phyloP scores from a whole-genome alignment of 1,139 yeast species.

The Suhomyces anneliseae region DNA sequence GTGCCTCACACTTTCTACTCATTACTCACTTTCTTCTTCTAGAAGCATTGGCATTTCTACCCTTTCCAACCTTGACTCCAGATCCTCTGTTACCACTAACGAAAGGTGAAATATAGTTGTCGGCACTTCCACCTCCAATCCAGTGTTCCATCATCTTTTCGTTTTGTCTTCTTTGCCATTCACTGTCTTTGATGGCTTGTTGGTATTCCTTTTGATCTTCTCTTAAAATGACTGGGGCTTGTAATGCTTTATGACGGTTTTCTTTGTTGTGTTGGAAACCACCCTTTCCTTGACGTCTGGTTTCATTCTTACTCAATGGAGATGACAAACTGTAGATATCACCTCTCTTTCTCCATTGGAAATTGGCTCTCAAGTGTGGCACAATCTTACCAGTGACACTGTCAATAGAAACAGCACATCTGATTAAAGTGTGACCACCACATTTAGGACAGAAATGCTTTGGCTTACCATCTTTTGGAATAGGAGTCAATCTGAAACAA shows the following conservation, averaged over 20 bases:
- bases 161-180: slow-evolving; percentile 83
- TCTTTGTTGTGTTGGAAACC: slow-evolving; percentile 70
- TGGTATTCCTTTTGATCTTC: slow-evolving; percentile 95
- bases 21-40: slow-evolving; percentile 33
- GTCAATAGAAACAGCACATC: slow-evolving; percentile 89
- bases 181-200: slow-evolving; percentile 81
- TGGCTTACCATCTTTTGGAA: slow-evolving; percentile 73
- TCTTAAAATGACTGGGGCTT: slow-evolving; percentile 61
- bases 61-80: slow-evolving; percentile 79
- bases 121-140: slow-evolving; percentile 95
- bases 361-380: slow-evolving; percentile 88
- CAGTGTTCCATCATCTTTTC: slow-evolving; percentile 84
- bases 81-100: slow-evolving; percentile 61
- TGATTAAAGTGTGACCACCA: slow-evolving; percentile 85
- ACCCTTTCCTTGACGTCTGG: slow-evolving; percentile 64
- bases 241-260: slow-evolving; percentile 54
- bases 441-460: slow-evolving; percentile 94
- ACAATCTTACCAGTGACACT: slow-evolving; percentile 76
- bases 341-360: slow-evolving; percentile 94
- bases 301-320: slow-evolving; percentile 66
- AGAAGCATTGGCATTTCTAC: slow-evolving; percentile 74
- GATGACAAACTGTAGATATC: slow-evolving; percentile 72
- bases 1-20: not conserved
- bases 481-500: slow-evolving; percentile 79
- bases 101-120: slow-evolving; percentile 87